phyloP scores from a whole-genome alignment of 805 yeast species.

The Suhomyces sp. region DNA sequence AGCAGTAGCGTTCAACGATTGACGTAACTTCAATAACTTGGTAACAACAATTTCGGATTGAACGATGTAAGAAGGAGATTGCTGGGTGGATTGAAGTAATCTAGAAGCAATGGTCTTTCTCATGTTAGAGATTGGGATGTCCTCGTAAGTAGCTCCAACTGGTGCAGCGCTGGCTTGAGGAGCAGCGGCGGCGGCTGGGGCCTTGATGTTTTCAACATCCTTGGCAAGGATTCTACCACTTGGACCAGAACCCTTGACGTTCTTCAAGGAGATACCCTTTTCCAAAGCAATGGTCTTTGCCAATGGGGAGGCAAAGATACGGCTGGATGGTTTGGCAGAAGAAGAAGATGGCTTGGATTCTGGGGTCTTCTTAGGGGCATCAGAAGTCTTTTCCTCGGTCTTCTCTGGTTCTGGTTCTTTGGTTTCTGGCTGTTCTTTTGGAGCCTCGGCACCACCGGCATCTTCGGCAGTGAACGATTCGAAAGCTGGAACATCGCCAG shows the following conservation, averaged over 20 bases:
- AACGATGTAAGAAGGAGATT: slow-evolving; percentile 89
- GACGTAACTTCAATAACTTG: slow-evolving; percentile 88
- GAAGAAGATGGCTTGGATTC: slow-evolving; percentile 7
- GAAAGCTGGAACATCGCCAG: slow-evolving; percentile 82
- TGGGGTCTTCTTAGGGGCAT: slow-evolving; percentile 17
- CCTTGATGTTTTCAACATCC: slow-evolving; percentile 75
- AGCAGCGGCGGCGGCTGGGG: slow-evolving; percentile 40
- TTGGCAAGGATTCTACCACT: slow-evolving; percentile 88
- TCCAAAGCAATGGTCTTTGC: slow-evolving; percentile 93
- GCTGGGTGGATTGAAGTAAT: slow-evolving; percentile 78
- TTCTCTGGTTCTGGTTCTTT: slow-evolving; percentile 21
- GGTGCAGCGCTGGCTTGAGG: slow-evolving; percentile 47
- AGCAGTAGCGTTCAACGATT: slow-evolving; percentile 78
- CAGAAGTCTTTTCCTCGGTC: slow-evolving; percentile 26
- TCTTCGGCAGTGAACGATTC: slow-evolving; percentile 80
- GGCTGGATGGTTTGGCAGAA: slow-evolving; percentile 43
- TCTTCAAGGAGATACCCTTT: slow-evolving; percentile 82
- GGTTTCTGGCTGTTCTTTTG: slow-evolving; percentile 28
- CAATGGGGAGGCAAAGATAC: slow-evolving; percentile 91
- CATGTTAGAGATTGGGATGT: slow-evolving; percentile 86
- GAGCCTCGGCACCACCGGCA: slow-evolving; percentile 50
- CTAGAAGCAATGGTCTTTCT: slow-evolving; percentile 91
- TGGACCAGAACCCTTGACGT: slow-evolving; percentile 91
- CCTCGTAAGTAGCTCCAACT: slow-evolving; percentile 64
- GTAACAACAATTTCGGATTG: slow-evolving; percentile 83